These are phyloP conservation scores for Sclerotinia trifoliorum DNA, from an alignment of 2,329 filamentous ascomycete genomes.

Conservation along the genomic window DNA sequence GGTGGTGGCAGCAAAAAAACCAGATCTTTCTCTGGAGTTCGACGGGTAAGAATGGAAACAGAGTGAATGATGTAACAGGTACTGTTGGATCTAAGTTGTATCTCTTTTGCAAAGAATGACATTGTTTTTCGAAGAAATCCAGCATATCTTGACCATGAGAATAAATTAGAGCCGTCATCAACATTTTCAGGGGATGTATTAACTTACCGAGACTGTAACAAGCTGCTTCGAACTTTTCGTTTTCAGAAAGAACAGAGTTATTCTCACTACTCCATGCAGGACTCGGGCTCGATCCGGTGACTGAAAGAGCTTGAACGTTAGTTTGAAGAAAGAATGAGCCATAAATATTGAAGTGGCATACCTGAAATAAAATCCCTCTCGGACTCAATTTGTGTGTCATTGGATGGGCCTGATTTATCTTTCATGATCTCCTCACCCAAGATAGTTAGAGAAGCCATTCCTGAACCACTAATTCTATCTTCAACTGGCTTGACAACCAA, in stretches of 20 bases:
- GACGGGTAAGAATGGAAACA: neutral
- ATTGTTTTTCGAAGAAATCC: neutral
- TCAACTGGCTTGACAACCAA: neutral
- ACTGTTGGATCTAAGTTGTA: too few relatives aligned
- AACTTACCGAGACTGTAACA: neutral
- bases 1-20: neutral
- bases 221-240: neutral
- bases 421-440: neutral
- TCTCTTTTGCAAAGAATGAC: neutral
- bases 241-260: too few relatives aligned
- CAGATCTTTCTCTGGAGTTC: constrained; percentile 1
- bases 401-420: too few relatives aligned
- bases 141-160: neutral
- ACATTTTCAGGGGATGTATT: neutral
- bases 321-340: too few relatives aligned
- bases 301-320: neutral
- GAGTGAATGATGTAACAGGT: neutral
- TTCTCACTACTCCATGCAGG: neutral
- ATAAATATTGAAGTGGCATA: neutral
- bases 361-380: neutral
- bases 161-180: neutral
- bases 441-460: neutral
- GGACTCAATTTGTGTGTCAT: neutral
- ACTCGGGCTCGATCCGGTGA: neutral
- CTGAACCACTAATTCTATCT: neutral